These are phyloP conservation scores for Solanum ossicruentum DNA, from an alignment of 257 asterid species.

Conservation along the genomic window DNA sequence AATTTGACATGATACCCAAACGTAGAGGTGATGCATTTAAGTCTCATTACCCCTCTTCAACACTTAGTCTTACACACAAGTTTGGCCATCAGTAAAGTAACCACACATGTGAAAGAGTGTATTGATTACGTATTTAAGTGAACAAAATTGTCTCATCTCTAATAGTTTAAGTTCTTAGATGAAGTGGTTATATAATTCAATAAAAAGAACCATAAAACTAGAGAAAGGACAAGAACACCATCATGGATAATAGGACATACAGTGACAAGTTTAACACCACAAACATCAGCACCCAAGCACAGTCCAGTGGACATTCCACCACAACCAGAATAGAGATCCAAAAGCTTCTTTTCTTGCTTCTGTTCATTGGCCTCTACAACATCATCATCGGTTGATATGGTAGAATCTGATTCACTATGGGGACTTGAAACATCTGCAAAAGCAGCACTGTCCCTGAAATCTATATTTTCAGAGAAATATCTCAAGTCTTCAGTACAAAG, in stretches of 20 bases:
- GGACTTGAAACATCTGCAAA: conserved; percentile 20
- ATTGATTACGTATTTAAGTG: neutral
- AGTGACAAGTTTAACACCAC: conserved; percentile 57
- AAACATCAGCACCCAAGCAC: conserved; percentile 57
- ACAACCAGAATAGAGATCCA: conserved; percentile 84
- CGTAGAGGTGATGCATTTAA: neutral
- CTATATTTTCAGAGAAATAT: neutral
- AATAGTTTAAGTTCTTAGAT: neutral
- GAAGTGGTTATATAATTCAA: neutral
- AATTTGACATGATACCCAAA: neutral
- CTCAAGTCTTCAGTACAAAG: neutral
- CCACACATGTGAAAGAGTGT: neutral
- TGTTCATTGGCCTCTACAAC: neutral
- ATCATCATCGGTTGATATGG: conserved; percentile 46
- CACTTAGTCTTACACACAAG: neutral
- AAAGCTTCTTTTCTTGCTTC: conserved; percentile 24
- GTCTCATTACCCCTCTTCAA: neutral
- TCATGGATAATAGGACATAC: conserved; percentile 21
- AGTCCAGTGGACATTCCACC: conserved; percentile 98
- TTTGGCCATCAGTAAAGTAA: neutral
- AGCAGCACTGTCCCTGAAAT: neutral
- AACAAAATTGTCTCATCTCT: neutral
- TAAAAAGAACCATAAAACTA: neutral
- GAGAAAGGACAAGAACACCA: neutral
- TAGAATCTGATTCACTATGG: conserved; percentile 39